Conservation (phyloP, 805 yeast species). For the Myxozyma melibiosi region DNA sequence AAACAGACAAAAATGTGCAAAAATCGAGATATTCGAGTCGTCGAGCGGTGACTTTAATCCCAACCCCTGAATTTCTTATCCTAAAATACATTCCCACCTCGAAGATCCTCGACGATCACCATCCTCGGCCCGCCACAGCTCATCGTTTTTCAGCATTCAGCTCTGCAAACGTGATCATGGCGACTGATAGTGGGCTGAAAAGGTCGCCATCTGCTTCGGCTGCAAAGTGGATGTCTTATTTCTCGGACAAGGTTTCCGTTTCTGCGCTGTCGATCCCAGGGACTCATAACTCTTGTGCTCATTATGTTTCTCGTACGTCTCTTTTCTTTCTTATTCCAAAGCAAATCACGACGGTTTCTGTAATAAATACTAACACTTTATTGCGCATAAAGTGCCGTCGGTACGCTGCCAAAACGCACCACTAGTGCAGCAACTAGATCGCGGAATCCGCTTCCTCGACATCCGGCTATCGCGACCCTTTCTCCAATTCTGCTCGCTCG, state of each 20-base stretch:
- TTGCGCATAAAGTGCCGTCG: conserved; percentile 52
- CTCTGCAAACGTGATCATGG: too few species aligned
- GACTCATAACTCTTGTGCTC: conserved; percentile 83
- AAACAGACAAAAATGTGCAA: too few species aligned
- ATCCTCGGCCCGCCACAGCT: too few species aligned
- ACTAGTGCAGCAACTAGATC: conserved; percentile 60
- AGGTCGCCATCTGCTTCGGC: conserved; percentile 3
- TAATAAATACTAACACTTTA: neutral
- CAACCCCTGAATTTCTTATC: too few species aligned
- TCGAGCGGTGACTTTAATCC: too few species aligned
- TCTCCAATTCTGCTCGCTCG: conserved; percentile 47
- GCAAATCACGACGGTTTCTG: neutral
- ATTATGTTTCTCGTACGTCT: conserved; percentile 52
- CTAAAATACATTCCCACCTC: too few species aligned
- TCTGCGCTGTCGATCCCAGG: conserved; percentile 70
- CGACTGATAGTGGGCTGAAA: too few species aligned
- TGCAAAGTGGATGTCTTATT: conserved; percentile 54
- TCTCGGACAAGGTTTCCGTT: conserved; percentile 55
- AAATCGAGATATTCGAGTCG: too few species aligned
- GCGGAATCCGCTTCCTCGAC: conserved; percentile 78
- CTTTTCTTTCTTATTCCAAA: neutral
- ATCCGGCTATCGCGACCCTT: conserved; percentile 64
- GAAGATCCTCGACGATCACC: too few species aligned
- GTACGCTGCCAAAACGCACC: conserved; percentile 73
- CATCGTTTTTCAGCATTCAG: too few species aligned